Percentiles rank a stretch among this genome's conserved stretches.
Evolutionary conservation across 352 stramenopile species (phyloP).

Genomic region (Pythium phragmiticola): DNA sequence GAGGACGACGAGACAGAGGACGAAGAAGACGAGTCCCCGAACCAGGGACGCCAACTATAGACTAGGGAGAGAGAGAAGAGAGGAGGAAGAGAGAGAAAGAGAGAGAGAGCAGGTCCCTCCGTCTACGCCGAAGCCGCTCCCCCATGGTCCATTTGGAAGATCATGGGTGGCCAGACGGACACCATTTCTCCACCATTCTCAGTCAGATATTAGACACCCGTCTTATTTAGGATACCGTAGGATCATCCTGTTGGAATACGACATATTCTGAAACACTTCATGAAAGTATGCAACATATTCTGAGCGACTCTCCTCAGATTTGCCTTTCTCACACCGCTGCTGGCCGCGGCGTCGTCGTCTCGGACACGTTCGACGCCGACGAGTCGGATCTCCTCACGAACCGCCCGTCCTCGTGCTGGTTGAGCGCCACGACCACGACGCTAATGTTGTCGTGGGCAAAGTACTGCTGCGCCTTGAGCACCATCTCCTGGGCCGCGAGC

Average conservation of each 20-base stretch:
- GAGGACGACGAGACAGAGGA: conserved; percentile 38
- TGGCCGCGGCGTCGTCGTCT: background rate
- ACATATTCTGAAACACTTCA: no score
- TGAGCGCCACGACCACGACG: conserved; percentile 85
- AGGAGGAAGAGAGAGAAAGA: conserved; percentile 16
- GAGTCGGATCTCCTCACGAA: conserved; percentile 1
- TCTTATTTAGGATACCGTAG: no score
- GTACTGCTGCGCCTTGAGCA: conserved; percentile 87
- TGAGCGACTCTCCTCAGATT: no score
- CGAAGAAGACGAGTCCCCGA: conserved; percentile 21
- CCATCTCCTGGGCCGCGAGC: conserved; percentile 81
- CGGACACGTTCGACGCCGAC: background rate
- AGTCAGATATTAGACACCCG: background rate
- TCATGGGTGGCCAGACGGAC: background rate
- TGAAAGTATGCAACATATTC: no score
- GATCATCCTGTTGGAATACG: no score
- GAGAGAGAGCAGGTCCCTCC: background rate
- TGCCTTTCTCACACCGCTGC: no score
- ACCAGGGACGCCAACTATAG: background rate
- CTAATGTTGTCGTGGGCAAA: conserved; percentile 91
- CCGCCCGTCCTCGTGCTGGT: conserved; percentile 41
- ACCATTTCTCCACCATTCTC: background rate
- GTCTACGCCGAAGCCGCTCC: background rate
- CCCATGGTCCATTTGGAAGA: conserved; percentile 11
- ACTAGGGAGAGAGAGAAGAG: conserved; percentile 8